These are phyloP conservation scores for Effrenium voratum DNA, from an alignment of 73 alveolate genomes.

Conservation along the genomic window DNA sequence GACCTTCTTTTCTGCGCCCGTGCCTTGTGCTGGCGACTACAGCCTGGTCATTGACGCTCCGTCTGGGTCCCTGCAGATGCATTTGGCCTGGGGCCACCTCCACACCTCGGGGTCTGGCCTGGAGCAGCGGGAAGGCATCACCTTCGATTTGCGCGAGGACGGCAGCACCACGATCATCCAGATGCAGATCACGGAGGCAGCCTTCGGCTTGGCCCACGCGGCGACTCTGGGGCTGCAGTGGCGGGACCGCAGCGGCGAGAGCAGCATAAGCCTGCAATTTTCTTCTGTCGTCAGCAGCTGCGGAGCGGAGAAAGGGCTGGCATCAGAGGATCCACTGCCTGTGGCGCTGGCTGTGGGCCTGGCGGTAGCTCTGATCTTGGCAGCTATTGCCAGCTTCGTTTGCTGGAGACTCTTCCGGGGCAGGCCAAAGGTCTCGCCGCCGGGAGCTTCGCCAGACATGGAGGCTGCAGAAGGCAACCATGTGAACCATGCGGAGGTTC, in stretches of 20 bases:
- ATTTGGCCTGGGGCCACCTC: conserved; percentile 44
- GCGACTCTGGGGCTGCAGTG: not conserved
- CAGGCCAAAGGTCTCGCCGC: conserved; percentile 38
- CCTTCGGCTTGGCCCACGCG: not conserved
- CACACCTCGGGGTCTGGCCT: conserved; percentile 11
- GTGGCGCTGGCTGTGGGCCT: not conserved
- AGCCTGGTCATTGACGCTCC: not conserved
- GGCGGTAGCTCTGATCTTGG: not conserved
- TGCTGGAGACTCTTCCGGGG: conserved; percentile 16
- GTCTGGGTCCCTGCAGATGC: not conserved
- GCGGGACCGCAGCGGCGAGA: conserved; percentile 6
- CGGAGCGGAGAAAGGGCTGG: not conserved
- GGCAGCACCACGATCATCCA: not conserved
- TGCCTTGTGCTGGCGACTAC: conserved; percentile 29
- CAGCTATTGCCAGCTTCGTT: conserved; percentile 16
- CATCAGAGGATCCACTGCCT: not conserved
- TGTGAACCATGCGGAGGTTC: too few species aligned
- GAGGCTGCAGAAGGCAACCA: conserved; percentile 56
- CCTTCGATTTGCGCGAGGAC: not conserved
- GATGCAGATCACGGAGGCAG: not conserved
- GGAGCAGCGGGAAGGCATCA: not conserved
- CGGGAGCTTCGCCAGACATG: conserved; percentile 9
- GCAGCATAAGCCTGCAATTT: too few species aligned
- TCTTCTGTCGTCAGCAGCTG: too few species aligned
- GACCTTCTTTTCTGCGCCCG: conserved; percentile 10